Evolutionary conservation across 164 flowering plant genomes (phyloP), one percentile per base, ranked within the genome.

Genomic region (Platanus orientalis): DNA sequence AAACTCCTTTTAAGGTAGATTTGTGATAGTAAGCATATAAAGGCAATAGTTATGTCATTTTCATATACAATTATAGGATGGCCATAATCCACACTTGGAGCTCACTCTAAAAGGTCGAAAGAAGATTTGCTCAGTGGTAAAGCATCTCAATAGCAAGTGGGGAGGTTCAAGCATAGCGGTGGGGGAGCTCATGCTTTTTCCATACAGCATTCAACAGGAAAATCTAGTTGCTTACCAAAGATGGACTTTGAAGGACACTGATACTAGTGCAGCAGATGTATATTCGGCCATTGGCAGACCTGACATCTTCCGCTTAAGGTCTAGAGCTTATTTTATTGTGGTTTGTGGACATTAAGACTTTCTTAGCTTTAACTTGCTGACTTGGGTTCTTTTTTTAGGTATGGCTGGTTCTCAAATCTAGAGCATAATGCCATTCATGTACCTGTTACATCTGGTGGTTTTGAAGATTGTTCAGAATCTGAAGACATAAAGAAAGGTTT

Each of bases 61-160:
- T 47, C 7, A 30, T 60, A 4, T 21, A 17, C 42, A 14, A 23
- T 56, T 52, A 14, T 70, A 91, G 97, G 95, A 84, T 77, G 91
- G 96, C 9, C 69, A 76, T 67, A 73, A 81, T 74, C 95, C 97
- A 40, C 78, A 79, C 66, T 69, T 85, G 79, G 97, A 91, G 65
- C 85, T 91, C 47, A 83, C 80, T 63, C 54, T 91, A 45, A 85
- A 79, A 29, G 64, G 73, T 55, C 68, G 77, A 58, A 91, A 91
- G 79, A 88, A 79, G 74, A 78, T 91, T 60, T 81, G 87, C 65
- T 91, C 97, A 6, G 88, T 91, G 55, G 62, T 91, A 21, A 84
- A 76, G 64, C 97, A 85, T 72, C 70, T 91, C 14, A 65, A 70
- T 62, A 64, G 68, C 50, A 91, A 91, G 73, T 91, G 97, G 97